Evolutionary conservation across 176 grass and related monocot genomes (phyloP).

Genomic region (Carex cristatella): DNA sequence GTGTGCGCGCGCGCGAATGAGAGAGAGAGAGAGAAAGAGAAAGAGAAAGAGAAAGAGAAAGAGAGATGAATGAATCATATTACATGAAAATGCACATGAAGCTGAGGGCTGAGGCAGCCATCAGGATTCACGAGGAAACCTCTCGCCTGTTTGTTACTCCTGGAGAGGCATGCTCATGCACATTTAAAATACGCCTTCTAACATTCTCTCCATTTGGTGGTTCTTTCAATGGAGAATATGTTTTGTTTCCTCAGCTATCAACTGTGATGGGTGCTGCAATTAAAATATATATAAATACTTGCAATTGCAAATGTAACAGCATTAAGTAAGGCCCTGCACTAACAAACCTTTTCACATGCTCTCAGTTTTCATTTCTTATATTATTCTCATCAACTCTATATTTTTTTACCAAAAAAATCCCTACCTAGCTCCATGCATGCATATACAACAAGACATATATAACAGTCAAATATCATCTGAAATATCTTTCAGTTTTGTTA

Average conservation of each 20-base stretch:
- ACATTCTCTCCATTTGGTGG: background rate
- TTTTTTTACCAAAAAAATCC: background rate
- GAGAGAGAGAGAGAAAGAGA: background rate
- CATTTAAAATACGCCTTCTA: background rate
- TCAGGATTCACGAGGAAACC: background rate
- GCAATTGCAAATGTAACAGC: background rate
- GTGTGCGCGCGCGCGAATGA: background rate
- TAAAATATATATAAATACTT: background rate
- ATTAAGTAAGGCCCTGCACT: background rate
- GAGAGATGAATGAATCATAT: background rate
- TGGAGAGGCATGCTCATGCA: conserved; percentile 5
- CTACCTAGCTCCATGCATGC: background rate
- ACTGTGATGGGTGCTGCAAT: background rate
- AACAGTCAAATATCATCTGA: background rate
- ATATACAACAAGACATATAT: background rate
- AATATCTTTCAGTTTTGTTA: background rate
- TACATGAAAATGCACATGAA: background rate
- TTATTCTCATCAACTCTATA: background rate
- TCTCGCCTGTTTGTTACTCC: background rate
- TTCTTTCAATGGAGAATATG: background rate
- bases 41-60: background rate
- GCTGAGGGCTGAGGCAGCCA: background rate
- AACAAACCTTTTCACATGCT: background rate
- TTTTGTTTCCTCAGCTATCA: conserved; percentile 13
- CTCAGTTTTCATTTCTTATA: background rate